phyloP scores from a whole-genome alignment of 805 yeast genomes.

The Teunomyces tritomae region DNA sequence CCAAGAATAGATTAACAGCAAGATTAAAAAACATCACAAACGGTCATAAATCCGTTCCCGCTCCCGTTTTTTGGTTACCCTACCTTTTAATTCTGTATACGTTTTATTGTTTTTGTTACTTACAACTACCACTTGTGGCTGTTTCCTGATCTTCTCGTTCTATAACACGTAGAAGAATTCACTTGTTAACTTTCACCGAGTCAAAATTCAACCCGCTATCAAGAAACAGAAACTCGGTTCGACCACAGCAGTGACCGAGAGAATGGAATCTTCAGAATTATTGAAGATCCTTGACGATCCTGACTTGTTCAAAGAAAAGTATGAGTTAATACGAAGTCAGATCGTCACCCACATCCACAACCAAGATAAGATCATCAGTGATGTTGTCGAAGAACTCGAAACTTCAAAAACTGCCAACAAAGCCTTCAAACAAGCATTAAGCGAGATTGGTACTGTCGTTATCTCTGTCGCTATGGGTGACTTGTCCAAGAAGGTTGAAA shows the following conservation, averaged over 20 bases:
- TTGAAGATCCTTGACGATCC: slow-evolving; percentile 41
- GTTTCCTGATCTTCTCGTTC: slow-evolving; percentile 1
- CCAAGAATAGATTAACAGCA: not conserved
- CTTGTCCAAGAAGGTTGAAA: slow-evolving; percentile 72
- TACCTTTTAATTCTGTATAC: not conserved
- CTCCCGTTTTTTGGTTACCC: not conserved
- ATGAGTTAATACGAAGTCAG: slow-evolving; percentile 29
- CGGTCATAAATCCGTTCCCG: not conserved
- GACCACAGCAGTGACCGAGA: not conserved
- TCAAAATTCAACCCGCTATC: not conserved
- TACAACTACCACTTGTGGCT: not conserved
- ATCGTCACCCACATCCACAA: slow-evolving; percentile 25
- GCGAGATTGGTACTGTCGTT: slow-evolving; percentile 82
- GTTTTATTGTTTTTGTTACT: not conserved
- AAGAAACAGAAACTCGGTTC: not conserved
- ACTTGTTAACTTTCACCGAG: not conserved
- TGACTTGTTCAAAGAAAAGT: slow-evolving; percentile 25
- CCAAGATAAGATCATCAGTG: slow-evolving; percentile 28
- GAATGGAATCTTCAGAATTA: slow-evolving; percentile 33
- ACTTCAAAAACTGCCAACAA: slow-evolving; percentile 53
- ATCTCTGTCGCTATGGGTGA: slow-evolving; percentile 90
- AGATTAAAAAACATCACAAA: too few relatives aligned
- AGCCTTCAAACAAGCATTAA: slow-evolving; percentile 68
- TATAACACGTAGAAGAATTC: not conserved
- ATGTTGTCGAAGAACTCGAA: slow-evolving; percentile 30